Base-by-base conservation (phyloP, 2,329 filamentous ascomycete species). In the Monascus ruber region DNA sequence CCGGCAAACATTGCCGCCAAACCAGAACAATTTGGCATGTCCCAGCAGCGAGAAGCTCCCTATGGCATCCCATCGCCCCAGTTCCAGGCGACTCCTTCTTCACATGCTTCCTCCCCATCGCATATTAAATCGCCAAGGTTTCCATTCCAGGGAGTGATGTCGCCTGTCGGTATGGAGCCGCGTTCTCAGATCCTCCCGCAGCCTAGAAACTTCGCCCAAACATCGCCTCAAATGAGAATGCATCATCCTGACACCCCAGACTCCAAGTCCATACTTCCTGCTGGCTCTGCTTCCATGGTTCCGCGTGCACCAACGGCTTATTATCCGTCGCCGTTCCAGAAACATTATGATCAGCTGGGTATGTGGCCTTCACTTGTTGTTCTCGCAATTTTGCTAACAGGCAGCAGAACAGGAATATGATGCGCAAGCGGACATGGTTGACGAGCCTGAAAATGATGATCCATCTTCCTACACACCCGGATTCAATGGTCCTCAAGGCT, bases 391-490 rank as follows among this genome's bases (percentile, higher is more conserved):
- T 53, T 36, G 56, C 47, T 53, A 55, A 53, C 56, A 72, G 28
- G 6, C 6, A 73, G 71, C 70, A 95, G 89, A 96, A 70, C 87
- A 94, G 74, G 89, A 96, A 71, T 96, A 95, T 68, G 88, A 95
- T 62, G 83, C 85, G 40, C 84, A 86, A 66, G 77, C 77, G 61
- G 86, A 89, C 54, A 84, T 94, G 73, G 79, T 93, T 62, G 88
- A 95, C 55, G 85, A 93, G 44, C 69, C 79, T 49, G 81, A 84
- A 52, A 76, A 70, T 59, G 72, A 79, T 48, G 81, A 78, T 33
- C 74, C 79, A 34, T 77, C 77, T 9, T 75, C 80, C 6, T 89
- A 84, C 56, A 75, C 77, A 31, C 62, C 69, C n/a, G 58, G 60
- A 29, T 69, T 66, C 46, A 65, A 64, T 25, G 59, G 61, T 25